These are phyloP conservation scores for Perkinsus chesapeaki DNA, from an alignment of 169 alveolate genomes.

Conservation along the genomic window DNA sequence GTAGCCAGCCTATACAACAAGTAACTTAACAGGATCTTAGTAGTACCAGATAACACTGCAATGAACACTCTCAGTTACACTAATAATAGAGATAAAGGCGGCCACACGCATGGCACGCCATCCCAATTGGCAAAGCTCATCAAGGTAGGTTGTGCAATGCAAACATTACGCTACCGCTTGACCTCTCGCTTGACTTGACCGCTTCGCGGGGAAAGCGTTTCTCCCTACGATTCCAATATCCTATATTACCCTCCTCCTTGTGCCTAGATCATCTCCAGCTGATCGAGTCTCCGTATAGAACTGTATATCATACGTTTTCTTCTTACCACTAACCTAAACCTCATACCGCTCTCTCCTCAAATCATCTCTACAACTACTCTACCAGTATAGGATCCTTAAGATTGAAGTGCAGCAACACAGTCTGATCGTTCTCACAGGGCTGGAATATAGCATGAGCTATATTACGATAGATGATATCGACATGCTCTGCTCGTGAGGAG, in stretches of 20 bases:
- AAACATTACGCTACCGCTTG: too few species aligned
- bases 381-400: slow-evolving; percentile 12
- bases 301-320: slow-evolving; percentile 87
- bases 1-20: slow-evolving; percentile 45
- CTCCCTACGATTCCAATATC: background rate
- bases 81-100: background rate
- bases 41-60: slow-evolving; percentile 13
- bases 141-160: too few species aligned
- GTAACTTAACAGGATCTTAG: background rate
- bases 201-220: too few species aligned
- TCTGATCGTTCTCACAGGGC: slow-evolving; percentile 91
- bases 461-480: slow-evolving; percentile 85
- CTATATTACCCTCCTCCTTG: slow-evolving; percentile 34
- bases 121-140: background rate
- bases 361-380: background rate
- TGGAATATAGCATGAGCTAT: slow-evolving; percentile 91
- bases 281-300: slow-evolving; percentile 92
- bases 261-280: slow-evolving; percentile 89
- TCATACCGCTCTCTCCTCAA: background rate
- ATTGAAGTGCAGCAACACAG: slow-evolving; percentile 85
- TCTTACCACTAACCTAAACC: slow-evolving; percentile 68
- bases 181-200: too few species aligned
- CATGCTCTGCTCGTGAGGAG: slow-evolving; percentile 41
- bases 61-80: background rate
- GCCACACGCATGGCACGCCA: background rate